A percentile compares a stretch with the other conserved stretches of the same genome.
Evolutionary conservation across 2,329 filamentous ascomycete genomes (phyloP).

Genomic region (Xylariales sp.): DNA sequence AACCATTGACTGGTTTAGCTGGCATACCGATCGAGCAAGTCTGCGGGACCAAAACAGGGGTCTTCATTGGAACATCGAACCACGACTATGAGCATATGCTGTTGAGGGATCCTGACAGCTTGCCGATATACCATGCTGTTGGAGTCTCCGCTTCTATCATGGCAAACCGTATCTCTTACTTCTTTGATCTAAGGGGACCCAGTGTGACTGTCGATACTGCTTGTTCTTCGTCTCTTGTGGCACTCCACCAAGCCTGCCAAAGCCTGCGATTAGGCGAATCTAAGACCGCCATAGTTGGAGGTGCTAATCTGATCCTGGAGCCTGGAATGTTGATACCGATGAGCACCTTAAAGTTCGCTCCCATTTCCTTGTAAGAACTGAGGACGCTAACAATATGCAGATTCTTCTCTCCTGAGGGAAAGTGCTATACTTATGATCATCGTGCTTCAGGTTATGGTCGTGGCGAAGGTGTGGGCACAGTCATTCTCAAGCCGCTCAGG

Average conservation of each 20-base stretch:
- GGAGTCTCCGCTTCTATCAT: conserved; percentile 50
- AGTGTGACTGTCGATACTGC: conserved; percentile 56
- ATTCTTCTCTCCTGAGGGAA: conserved; percentile 9
- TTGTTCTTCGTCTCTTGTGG: conserved; percentile 52
- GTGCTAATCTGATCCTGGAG: conserved; percentile 29
- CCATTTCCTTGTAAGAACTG: background rate
- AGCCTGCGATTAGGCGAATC: conserved; percentile 42
- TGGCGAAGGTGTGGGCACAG: conserved; percentile 8
- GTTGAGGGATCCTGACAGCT: conserved; percentile 43
- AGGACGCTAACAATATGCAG: background rate
- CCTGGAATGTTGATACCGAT: conserved; percentile 6
- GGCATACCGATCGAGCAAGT: background rate
- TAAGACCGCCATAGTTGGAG: conserved; percentile 24
- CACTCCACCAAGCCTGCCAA: conserved; percentile 48
- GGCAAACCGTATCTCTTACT: conserved; percentile 52
- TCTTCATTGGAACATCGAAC: background rate
- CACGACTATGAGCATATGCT: conserved; percentile 47
- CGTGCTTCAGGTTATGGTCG: conserved; percentile 11
- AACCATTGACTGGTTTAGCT: background rate
- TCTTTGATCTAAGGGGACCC: conserved; percentile 50
- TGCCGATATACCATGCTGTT: conserved; percentile 48
- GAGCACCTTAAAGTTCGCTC: conserved; percentile 2
- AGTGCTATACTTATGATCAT: conserved; percentile 10
- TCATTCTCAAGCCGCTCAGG: conserved; percentile 10
- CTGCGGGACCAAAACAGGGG: background rate